Conservation (phyloP, 2,329 filamentous ascomycete genomes). For the Xylariaceae sp. region DNA sequence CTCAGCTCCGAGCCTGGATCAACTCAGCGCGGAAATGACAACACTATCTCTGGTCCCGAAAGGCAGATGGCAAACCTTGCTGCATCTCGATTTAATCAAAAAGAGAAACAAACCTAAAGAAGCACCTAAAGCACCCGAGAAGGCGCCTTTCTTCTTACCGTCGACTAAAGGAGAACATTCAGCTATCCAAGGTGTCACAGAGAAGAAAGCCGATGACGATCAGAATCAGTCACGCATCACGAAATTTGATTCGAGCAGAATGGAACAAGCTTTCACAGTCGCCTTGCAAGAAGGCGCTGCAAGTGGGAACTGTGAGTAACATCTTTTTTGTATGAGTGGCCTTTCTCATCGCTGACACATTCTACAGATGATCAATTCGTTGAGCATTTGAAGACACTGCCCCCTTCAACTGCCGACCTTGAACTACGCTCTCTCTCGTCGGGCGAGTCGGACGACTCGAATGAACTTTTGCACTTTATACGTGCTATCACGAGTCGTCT, state of each 20-base stretch:
- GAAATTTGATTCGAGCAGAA: slow-evolving; percentile 56
- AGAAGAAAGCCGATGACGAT: slow-evolving; percentile 25
- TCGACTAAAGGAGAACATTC: slow-evolving; percentile 45
- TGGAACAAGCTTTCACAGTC: slow-evolving; percentile 56
- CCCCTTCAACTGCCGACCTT: slow-evolving; percentile 82
- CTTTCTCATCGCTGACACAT: slow-evolving; percentile 4
- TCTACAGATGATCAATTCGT: slow-evolving; percentile 61
- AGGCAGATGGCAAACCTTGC: slow-evolving; percentile 87
- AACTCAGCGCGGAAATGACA: slow-evolving; percentile 77
- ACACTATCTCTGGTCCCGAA: slow-evolving; percentile 87
- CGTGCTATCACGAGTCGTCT: slow-evolving; percentile 71
- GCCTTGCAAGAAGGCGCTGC: slow-evolving; percentile 52
- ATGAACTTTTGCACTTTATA: slow-evolving; percentile 78
- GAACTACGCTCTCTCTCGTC: slow-evolving; percentile 76
- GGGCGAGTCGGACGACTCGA: slow-evolving; percentile 44
- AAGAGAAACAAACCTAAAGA: slow-evolving; percentile 92
- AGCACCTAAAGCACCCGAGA: slow-evolving; percentile 85
- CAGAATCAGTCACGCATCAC: slow-evolving; percentile 59
- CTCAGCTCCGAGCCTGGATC: slow-evolving; percentile 60
- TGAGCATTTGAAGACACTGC: slow-evolving; percentile 72
- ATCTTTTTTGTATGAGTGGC: background rate
- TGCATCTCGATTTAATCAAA: slow-evolving; percentile 89
- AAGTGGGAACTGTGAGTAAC: slow-evolving; percentile 56
- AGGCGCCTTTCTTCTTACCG: slow-evolving; percentile 92
- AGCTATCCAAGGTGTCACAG: slow-evolving; percentile 24